These are phyloP conservation scores for Botrytis fabae DNA, from an alignment of 2,329 filamentous ascomycete genomes.

Conservation along the genomic window DNA sequence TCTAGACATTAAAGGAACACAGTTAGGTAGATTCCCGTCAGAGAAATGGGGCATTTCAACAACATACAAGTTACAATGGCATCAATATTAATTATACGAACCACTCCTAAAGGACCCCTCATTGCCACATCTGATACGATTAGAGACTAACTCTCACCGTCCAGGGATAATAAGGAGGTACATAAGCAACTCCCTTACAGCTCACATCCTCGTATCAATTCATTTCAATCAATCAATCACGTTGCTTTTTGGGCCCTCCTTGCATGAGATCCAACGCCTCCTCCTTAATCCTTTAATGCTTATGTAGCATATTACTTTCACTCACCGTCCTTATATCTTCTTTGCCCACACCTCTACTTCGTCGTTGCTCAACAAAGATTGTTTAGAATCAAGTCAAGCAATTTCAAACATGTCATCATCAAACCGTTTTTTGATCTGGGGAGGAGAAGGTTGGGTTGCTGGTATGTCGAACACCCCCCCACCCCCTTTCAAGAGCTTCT, in stretches of 20 bases:
- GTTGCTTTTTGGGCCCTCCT: conserved; percentile 9
- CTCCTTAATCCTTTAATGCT: conserved; percentile 15
- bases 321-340: conserved; percentile 19
- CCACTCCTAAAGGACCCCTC: not conserved
- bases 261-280: conserved; percentile 20
- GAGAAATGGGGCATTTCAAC: not conserved
- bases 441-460: conserved; percentile 58
- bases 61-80: not conserved
- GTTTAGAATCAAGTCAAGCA: not conserved
- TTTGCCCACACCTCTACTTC: not conserved
- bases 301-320: conserved; percentile 1
- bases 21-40: not conserved
- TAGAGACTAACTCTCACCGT: not conserved
- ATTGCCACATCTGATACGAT: conserved; percentile 6
- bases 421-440: conserved; percentile 59
- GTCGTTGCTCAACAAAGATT: not conserved
- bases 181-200: conserved; percentile 11
- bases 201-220: conserved; percentile 11
- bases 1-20: not conserved
- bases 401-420: conserved; percentile 24
- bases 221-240: conserved; percentile 5
- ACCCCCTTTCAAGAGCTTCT: not conserved
- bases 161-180: conserved; percentile 9
- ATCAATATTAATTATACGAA: not conserved
- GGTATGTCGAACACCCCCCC: conserved; percentile 10